A percentile compares a stretch with the other conserved stretches of the same genome.
Evolutionary conservation across 768 basidiomycete genomes (phyloP).

Genomic region (Auriscalpium vulgare): DNA sequence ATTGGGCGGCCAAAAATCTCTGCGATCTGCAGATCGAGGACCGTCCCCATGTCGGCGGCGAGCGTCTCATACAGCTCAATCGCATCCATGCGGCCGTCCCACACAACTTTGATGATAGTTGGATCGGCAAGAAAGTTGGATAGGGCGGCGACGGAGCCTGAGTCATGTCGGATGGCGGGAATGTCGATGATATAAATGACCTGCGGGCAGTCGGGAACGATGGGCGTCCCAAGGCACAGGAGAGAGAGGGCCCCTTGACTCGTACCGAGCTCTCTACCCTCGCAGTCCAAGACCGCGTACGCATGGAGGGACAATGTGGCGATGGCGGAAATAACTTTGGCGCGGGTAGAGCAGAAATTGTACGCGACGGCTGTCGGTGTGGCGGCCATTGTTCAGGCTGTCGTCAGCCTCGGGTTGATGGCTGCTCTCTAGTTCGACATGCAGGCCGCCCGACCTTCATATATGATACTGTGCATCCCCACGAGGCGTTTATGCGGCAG

Average conservation of each 20-base stretch:
- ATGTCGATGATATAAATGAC: constrained; percentile 31
- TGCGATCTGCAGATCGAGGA: constrained; percentile 34
- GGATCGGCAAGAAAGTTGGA: constrained; percentile 21
- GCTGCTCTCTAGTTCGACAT: too few species aligned
- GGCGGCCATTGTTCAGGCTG: too few species aligned
- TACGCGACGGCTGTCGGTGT: too few species aligned
- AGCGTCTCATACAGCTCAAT: constrained; percentile 24
- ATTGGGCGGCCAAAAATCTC: constrained; percentile 25
- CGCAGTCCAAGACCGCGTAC: constrained; percentile 30
- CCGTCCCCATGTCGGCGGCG: constrained; percentile 20
- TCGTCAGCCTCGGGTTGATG: too few species aligned
- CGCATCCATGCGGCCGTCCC: constrained; percentile 34
- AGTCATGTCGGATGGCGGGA: constrained; percentile 18
- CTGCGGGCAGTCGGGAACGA: constrained; percentile 11
- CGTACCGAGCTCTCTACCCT: constrained; percentile 28
- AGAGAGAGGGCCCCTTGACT: constrained; percentile 26
- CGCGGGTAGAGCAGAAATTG: constrained; percentile 5
- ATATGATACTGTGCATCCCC: too few species aligned
- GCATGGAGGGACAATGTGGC: constrained; percentile 3
- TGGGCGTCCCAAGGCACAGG: constrained; percentile 26
- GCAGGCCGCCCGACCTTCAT: too few species aligned
- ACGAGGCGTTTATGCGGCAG: too few species aligned
- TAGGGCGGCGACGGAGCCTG: constrained; percentile 16
- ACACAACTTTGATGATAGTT: constrained; percentile 27
- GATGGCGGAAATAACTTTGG: background rate